phyloP scores from a whole-genome alignment of 345 rosid species.

The Clausena lansium region DNA sequence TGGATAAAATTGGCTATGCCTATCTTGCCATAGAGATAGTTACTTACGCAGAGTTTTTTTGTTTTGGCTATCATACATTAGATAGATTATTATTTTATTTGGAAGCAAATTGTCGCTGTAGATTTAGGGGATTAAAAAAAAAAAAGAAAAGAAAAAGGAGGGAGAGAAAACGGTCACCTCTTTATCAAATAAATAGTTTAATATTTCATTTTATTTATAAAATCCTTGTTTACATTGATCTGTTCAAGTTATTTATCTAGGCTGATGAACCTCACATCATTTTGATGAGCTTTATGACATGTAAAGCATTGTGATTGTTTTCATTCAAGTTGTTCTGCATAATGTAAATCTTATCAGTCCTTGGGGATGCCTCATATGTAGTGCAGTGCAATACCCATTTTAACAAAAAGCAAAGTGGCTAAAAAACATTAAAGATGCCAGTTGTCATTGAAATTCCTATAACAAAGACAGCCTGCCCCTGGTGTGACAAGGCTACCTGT shows the following conservation, averaged over 20 bases:
- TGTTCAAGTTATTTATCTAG: neutral
- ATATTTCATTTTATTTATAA: neutral
- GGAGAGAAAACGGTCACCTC: neutral
- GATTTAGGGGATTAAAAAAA: too few relatives aligned
- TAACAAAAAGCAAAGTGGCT: neutral
- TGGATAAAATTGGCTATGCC: neutral
- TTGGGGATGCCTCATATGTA: neutral
- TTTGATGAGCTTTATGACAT: neutral
- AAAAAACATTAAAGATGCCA: neutral
- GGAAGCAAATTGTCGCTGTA: neutral
- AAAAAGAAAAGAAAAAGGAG: neutral
- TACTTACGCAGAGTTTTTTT: neutral
- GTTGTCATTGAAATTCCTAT: slow-evolving; percentile 1
- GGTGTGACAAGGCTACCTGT: neutral
- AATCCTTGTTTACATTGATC: neutral
- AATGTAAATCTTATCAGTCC: neutral
- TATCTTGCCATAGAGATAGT: neutral
- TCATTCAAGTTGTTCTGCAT: neutral
- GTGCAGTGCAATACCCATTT: neutral
- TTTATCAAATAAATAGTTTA: neutral
- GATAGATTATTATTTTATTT: neutral
- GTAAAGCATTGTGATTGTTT: neutral
- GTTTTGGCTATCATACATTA: neutral
- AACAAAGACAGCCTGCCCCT: neutral
- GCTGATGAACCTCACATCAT: neutral